These are phyloP conservation scores for Tuber calosporum DNA, from an alignment of 495 filamentous ascomycete species.

Conservation along the genomic window DNA sequence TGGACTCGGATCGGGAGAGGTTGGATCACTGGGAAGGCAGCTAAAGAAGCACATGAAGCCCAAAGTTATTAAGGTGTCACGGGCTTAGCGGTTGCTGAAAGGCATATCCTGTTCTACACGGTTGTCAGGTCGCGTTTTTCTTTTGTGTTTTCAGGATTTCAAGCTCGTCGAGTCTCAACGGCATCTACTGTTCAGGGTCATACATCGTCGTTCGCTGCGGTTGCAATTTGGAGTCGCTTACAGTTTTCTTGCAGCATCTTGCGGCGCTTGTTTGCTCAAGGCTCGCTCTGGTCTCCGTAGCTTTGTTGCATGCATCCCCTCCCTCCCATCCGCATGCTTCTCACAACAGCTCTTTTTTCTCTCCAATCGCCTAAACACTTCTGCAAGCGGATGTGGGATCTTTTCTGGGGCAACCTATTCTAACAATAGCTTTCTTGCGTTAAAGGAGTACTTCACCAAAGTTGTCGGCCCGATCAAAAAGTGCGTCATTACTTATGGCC, in stretches of 20 bases:
- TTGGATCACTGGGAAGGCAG: slow-evolving; percentile 36
- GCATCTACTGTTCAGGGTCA: background rate
- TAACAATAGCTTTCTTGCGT: slow-evolving; percentile 41
- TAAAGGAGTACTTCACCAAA: slow-evolving; percentile 91
- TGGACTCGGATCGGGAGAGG: slow-evolving; percentile 42
- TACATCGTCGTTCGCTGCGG: slow-evolving; percentile 22
- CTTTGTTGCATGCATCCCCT: slow-evolving; percentile 36
- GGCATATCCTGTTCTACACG: background rate
- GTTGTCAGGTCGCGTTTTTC: background rate
- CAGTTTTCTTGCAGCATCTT: slow-evolving; percentile 5
- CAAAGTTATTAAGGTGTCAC: slow-evolving; percentile 32
- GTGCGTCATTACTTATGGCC: slow-evolving; percentile 82
- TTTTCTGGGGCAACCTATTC: slow-evolving; percentile 36
- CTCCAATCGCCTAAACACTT: slow-evolving; percentile 12
- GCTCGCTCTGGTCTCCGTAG: slow-evolving; percentile 35
- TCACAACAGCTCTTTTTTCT: slow-evolving; percentile 2
- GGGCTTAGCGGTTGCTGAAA: slow-evolving; percentile 14
- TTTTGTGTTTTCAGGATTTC: background rate
- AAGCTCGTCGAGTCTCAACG: background rate
- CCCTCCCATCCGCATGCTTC: slow-evolving; percentile 7
- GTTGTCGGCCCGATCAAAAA: slow-evolving; percentile 83
- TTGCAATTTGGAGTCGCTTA: slow-evolving; percentile 23
- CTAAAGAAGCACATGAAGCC: slow-evolving; percentile 28
- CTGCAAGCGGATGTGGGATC: slow-evolving; percentile 25
- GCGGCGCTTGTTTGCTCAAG: slow-evolving; percentile 15